Conservation (phyloP, 2,329 filamentous ascomycete species). For the Sporothrix euskadiensis region DNA sequence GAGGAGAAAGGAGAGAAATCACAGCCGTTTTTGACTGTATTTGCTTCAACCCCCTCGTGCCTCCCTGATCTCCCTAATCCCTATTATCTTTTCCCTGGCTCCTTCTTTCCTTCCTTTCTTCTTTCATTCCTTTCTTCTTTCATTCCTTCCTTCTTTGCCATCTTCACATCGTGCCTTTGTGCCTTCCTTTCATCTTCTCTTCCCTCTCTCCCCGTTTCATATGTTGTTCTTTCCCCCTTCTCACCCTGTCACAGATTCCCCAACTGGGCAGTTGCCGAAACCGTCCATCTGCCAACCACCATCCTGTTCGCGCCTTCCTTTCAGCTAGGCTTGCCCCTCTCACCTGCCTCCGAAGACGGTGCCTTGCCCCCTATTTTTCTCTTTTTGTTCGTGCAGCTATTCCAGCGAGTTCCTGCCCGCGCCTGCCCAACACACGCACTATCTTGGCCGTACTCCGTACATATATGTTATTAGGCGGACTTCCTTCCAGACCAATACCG, state of each 20-base stretch:
- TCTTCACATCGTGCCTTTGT: neutral
- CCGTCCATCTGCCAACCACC: slow-evolving; percentile 1
- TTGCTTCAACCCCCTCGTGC: neutral
- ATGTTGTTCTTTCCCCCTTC: neutral
- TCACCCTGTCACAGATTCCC: neutral
- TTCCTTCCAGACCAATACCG: slow-evolving; percentile 11
- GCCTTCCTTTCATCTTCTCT: neutral
- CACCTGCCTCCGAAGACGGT: slow-evolving; percentile 24
- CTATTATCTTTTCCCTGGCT: neutral
- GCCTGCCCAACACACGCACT: neutral
- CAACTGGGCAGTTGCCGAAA: slow-evolving; percentile 10
- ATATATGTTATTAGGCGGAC: neutral
- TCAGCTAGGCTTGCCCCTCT: slow-evolving; percentile 16
- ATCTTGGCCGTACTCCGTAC: neutral
- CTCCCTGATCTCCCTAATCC: neutral
- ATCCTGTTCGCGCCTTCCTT: slow-evolving; percentile 7
- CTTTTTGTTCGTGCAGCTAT: neutral
- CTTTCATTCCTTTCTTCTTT: neutral
- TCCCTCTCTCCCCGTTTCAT: neutral
- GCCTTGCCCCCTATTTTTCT: neutral
- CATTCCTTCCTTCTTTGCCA: neutral
- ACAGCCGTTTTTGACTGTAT: slow-evolving; percentile 16
- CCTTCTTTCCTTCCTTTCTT: neutral
- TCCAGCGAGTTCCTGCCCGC: slow-evolving; percentile 5
- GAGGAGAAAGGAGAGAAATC: neutral